Evolutionary conservation across 768 basidiomycete genomes (phyloP), one percentile per base, ranked within the genome.

Genomic region (Gloeophyllum trabeum): DNA sequence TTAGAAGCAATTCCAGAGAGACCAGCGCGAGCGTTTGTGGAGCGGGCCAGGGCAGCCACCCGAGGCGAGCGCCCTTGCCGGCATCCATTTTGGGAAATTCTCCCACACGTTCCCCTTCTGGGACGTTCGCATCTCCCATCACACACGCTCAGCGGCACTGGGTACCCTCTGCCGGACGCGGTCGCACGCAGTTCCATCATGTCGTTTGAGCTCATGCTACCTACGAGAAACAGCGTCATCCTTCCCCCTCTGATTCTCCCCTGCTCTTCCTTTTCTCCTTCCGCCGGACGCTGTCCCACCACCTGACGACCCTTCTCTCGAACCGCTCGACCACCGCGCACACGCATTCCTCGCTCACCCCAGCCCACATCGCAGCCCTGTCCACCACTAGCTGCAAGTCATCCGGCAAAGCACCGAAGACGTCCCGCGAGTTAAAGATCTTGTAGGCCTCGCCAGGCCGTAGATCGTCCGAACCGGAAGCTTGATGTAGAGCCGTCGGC

Each of bases 351-450:
- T 57, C 60, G 1, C 60, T 58, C 4, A 81, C 70, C 1, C 85
- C 81, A 1, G 69, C 58, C 65, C 79, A 76, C 32, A 54, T 42
- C 4, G 72, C 74, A 0, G 67, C 80, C 16, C 69, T 66, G 18
- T 55, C 54, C 0, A 88, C 43, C 6, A 91, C 66, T 30, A 56
- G 40, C 24, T 62, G 64, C 46, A 74, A 74, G 37, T 75, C 74
- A 4, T 53, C 61, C 2, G 75, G 66, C 22, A 84, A 45, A 4
- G 61, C 60, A 24, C 88, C 88, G 21, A 75, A 60, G 40, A 74
- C 62, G 49, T 91, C 91, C n/a, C 65, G 64, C n/a, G 69, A 62
- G 24, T 76, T 66, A 62, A 78, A 88, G 38, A 89, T 72, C 39
- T 63, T 63, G 61, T 82, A 78, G 39, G 60, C 59, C 46, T 75